A percentile compares a stretch with the other conserved stretches of the same genome.
phyloP scores from a whole-genome alignment of 225 moss, liverwort and hornwort genomes.

The Polytrichum formosum region DNA sequence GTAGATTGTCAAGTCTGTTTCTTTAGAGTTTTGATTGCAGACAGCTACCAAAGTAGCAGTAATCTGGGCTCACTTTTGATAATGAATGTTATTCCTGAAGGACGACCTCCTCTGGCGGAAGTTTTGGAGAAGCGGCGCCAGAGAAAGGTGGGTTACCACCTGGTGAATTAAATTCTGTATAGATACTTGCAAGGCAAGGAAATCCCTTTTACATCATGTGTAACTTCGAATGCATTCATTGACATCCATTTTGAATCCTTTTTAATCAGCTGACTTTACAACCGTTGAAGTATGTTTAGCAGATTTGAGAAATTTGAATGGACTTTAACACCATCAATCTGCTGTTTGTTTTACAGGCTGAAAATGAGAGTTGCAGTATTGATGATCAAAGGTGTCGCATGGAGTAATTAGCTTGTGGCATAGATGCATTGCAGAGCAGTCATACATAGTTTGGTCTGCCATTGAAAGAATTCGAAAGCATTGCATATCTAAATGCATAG shows the following conservation, averaged over 20 bases:
- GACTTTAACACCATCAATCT: background rate
- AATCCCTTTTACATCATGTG: background rate
- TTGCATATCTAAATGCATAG: too few relatives aligned
- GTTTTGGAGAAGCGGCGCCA: constrained; percentile 47
- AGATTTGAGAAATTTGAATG: background rate
- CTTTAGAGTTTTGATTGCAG: background rate
- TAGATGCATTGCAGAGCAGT: too few relatives aligned
- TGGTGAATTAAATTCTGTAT: background rate
- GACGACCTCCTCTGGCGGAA: constrained; percentile 44
- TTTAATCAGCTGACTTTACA: background rate
- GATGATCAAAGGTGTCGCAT: constrained; percentile 21
- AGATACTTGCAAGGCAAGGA: background rate
- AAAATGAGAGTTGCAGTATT: constrained; percentile 14
- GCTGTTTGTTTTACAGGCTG: constrained; percentile 16
- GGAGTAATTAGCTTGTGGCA: constrained; percentile 7
- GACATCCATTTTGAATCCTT: background rate
- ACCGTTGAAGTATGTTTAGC: background rate
- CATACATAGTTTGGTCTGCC: too few relatives aligned
- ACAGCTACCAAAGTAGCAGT: too few relatives aligned
- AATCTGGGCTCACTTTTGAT: too few relatives aligned
- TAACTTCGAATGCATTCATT: background rate
- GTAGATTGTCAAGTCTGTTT: background rate
- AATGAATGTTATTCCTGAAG: constrained; percentile 18
- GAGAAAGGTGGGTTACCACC: constrained; percentile 18
- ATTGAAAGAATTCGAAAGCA: too few relatives aligned